Base-by-base conservation (phyloP, 345 rosid genomes). In the Populus pruinosa region DNA sequence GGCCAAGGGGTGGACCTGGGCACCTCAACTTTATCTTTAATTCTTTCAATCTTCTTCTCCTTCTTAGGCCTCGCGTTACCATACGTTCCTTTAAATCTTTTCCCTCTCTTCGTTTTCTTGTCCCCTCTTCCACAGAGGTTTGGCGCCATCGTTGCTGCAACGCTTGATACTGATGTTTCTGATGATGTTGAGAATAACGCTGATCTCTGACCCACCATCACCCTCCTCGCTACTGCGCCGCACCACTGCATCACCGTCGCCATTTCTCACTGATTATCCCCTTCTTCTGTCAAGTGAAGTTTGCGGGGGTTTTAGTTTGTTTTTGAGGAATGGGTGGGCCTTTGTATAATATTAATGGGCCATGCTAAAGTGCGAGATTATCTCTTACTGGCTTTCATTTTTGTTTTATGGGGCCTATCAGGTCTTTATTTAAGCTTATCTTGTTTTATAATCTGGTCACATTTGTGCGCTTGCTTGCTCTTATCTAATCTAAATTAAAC, bases 1-100 rank as follows among this genome's bases (percentile, higher is more conserved):
- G 98, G 99, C 99, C 97, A 96, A 50, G 99, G 98, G 68, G 97
- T 96, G 47, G 98, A 94, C 91, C 95, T 92, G 84, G 98, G 99
- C 39, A 94, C 88, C 83, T 96, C 98, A 18, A 90, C 88, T 85
- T 80, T 96, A 69, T 93, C 99, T 79, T 96, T 93, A 83, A 94
- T 85, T 6, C 99, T 88, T 81, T 94, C 93, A 2, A 91, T 89
- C 97, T 62, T 92, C 93, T 96, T 92, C 82, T 96, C 94, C 84
- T 90, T 96, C 89, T 90, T 92, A 61, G 97, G 95, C 85, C 97
- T 86, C 76, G 94, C 78, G 75, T 90, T 93, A 1, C 98, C 97
- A 80, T 89, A 92, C 69, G 98, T 89, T 62, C 99, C 97, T 61
- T 89, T 93, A 84, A 96, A 94, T 72, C 88, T 88, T 83, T 96